phyloP scores from a whole-genome alignment of 202 grass and related monocot species.

The Digitaria exilis region DNA sequence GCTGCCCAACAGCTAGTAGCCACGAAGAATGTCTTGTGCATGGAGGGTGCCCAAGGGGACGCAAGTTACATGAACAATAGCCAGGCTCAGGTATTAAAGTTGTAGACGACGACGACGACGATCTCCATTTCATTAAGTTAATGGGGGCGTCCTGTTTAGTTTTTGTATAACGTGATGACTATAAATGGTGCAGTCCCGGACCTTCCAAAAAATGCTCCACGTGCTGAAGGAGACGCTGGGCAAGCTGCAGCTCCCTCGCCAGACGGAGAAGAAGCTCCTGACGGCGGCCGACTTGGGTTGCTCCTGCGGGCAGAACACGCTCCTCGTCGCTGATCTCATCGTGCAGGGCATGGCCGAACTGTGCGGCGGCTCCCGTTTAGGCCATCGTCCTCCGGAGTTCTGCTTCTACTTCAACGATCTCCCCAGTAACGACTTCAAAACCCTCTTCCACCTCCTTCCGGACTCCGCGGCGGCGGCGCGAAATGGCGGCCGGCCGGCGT shows the following conservation, averaged over 20 bases:
- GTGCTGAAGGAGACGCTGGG: constrained; percentile 10
- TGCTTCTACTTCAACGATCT: constrained; percentile 12
- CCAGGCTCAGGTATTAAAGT: not conserved
- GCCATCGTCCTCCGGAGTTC: not conserved
- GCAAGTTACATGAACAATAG: not conserved
- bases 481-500: no score
- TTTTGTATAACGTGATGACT: no score
- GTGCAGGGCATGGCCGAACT: not conserved
- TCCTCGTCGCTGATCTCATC: not conserved
- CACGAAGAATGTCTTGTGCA: no score
- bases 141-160: no score
- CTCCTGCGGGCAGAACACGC: constrained; percentile 17
- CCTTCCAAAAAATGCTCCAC: no score
- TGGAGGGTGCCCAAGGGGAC: no score
- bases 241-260: not conserved
- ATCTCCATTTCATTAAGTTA: no score
- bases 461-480: no score
- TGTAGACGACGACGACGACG: no score
- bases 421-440: constrained; percentile 18
- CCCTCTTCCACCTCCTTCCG: not conserved
- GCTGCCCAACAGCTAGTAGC: no score
- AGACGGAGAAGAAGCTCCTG: constrained; percentile 1
- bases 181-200: no score
- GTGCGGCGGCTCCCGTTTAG: not conserved
- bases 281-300: not conserved